Evolutionary conservation across 108 stramenopile species (phyloP).

Genomic region (Fragilaria radians): DNA sequence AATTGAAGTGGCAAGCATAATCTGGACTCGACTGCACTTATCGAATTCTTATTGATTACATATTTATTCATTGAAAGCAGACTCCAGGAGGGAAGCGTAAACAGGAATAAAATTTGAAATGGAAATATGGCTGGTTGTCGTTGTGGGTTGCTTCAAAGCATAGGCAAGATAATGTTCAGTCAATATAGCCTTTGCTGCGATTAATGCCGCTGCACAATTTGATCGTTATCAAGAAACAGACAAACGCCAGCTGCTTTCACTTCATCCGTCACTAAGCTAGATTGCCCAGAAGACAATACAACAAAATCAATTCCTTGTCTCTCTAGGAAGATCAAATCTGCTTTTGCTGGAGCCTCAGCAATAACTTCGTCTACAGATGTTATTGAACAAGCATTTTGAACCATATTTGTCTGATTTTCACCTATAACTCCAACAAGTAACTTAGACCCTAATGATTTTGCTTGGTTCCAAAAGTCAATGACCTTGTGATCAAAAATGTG

Average conservation of each 20-base stretch:
- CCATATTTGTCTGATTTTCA: conserved; percentile 29
- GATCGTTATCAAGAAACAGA: conserved; percentile 30
- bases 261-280: conserved; percentile 34
- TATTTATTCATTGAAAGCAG: too few species aligned
- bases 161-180: too few species aligned
- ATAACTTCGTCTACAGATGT: conserved; percentile 40
- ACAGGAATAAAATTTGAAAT: too few species aligned
- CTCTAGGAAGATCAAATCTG: conserved; percentile 38
- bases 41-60: too few species aligned
- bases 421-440: conserved; percentile 38
- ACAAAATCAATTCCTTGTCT: conserved; percentile 37
- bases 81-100: too few species aligned
- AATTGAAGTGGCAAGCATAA: too few species aligned
- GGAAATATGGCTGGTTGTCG: too few species aligned
- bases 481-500: conserved; percentile 27
- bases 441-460: conserved; percentile 38
- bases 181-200: too few species aligned
- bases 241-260: conserved; percentile 20
- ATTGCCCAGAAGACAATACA: conserved; percentile 14
- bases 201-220: conserved; percentile 20
- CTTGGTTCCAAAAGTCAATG: conserved; percentile 46
- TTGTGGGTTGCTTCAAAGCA: too few species aligned
- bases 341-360: conserved; percentile 37
- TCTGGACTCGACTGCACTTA: too few species aligned
- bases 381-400: conserved; percentile 34